A percentile compares a stretch with the other conserved stretches of the same genome.
These are phyloP conservation scores for Rhizoclosmatium sp. DNA, from an alignment of 192 early-diverging fungal species.

Conservation along the genomic window DNA sequence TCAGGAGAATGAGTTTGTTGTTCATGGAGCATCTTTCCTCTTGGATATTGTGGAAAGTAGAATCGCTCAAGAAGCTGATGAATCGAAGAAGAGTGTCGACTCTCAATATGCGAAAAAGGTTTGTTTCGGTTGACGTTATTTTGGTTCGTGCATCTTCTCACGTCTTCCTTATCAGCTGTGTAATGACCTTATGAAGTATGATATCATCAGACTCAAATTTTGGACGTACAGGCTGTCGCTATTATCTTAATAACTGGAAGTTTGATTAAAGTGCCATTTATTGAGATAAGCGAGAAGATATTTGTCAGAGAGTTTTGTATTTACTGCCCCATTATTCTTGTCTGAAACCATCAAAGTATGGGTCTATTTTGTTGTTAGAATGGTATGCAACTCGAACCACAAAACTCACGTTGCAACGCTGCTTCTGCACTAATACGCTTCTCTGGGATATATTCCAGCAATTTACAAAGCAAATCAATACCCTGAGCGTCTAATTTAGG, in stretches of 20 bases:
- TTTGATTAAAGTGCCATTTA: neutral
- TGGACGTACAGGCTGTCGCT: constrained; percentile 37
- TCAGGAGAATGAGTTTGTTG: constrained; percentile 20
- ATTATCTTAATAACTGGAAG: neutral
- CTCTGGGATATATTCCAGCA: constrained; percentile 82
- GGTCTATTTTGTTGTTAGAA: constrained; percentile 4
- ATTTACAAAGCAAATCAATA: constrained; percentile 80
- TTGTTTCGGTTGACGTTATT: neutral
- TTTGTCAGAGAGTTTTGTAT: neutral
- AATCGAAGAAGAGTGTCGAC: neutral
- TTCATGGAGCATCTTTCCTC: constrained; percentile 24
- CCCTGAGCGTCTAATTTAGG: constrained; percentile 87
- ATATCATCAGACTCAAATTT: constrained; percentile 31
- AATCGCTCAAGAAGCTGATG: constrained; percentile 14
- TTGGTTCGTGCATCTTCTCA: neutral
- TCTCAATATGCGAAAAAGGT: constrained; percentile 17
- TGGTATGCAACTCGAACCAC: neutral
- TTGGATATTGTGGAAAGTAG: constrained; percentile 17
- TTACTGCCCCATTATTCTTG: neutral
- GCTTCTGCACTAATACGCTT: constrained; percentile 80
- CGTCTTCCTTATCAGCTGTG: constrained; percentile 21
- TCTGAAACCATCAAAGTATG: constrained; percentile 32
- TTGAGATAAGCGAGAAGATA: no score
- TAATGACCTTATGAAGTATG: constrained; percentile 25
- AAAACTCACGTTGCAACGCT: constrained; percentile 66